Evolutionary conservation across 2,329 filamentous ascomycete species (phyloP).

Genomic region (Colletotrichum sp.): DNA sequence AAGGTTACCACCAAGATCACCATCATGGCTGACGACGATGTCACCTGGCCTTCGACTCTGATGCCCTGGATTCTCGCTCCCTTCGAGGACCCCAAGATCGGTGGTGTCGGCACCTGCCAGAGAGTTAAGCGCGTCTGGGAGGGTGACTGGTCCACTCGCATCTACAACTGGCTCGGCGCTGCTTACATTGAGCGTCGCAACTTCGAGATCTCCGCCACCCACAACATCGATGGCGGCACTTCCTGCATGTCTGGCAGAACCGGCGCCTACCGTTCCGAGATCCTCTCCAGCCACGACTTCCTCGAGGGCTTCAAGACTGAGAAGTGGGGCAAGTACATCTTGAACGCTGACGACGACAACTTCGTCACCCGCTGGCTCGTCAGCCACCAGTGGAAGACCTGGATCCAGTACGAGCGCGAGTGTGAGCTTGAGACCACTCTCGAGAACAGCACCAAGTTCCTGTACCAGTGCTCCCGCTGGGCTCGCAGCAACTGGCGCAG

Average conservation of each 20-base stretch:
- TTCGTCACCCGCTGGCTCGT: slow-evolving; percentile 98
- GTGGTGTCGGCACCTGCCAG: slow-evolving; percentile 92
- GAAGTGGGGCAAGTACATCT: slow-evolving; percentile 84
- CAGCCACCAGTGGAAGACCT: slow-evolving; percentile 89
- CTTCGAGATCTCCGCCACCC: slow-evolving; percentile 95
- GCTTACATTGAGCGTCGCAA: slow-evolving; percentile 93
- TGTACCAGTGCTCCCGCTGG: slow-evolving; percentile 94
- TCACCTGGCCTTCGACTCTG: slow-evolving; percentile 86
- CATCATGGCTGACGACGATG: slow-evolving; percentile 94
- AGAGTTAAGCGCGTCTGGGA: slow-evolving; percentile 74
- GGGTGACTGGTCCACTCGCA: slow-evolving; percentile 61
- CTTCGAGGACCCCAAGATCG: slow-evolving; percentile 83
- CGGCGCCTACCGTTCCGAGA: slow-evolving; percentile 88
- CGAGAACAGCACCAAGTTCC: slow-evolving; percentile 85
- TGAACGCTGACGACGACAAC: slow-evolving; percentile 98
- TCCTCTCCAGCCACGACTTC: slow-evolving; percentile 85
- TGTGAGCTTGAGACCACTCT: slow-evolving; percentile 93
- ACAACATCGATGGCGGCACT: slow-evolving; percentile 93
- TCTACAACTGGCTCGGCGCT: slow-evolving; percentile 90
- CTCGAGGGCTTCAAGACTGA: slow-evolving; percentile 90
- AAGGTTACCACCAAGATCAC: slow-evolving; percentile 84
- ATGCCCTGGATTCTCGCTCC: slow-evolving; percentile 92
- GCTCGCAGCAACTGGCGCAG: slow-evolving; percentile 97
- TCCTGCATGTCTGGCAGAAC: slow-evolving; percentile 96
- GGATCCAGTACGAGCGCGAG: slow-evolving; percentile 91